Evolutionary conservation across 176 grass and related monocot genomes (phyloP).

Genomic region (Hsuehochloa calcarea): DNA sequence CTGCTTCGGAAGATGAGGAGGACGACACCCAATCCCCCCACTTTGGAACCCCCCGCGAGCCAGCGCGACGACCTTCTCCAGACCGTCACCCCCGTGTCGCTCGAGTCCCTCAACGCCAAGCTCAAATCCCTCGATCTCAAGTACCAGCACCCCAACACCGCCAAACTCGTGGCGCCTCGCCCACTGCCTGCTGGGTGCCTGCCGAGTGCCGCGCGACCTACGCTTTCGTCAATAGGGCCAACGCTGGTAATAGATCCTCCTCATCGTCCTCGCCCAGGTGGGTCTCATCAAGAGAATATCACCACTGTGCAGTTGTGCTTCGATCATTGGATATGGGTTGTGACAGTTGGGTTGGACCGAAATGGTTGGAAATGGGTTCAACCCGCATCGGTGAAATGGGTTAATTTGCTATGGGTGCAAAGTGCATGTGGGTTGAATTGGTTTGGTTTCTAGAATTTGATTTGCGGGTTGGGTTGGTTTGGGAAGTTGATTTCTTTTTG

Average conservation of each 20-base stretch:
- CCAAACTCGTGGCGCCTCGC: slow-evolving; percentile 70
- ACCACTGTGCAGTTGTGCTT: no score
- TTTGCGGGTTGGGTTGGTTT: no score
- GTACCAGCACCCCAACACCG: slow-evolving; percentile 38
- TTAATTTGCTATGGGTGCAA: no score
- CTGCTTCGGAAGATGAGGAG: slow-evolving; percentile 53
- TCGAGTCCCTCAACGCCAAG: slow-evolving; percentile 64
- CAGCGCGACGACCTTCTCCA: slow-evolving; percentile 33
- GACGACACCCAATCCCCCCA: slow-evolving; percentile 25
- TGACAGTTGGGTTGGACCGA: no score
- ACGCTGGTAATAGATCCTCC: background rate
- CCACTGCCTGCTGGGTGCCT: slow-evolving; percentile 61
- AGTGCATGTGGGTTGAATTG: no score
- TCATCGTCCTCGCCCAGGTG: slow-evolving; percentile 18
- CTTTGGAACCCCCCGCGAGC: background rate
- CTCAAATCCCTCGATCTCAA: slow-evolving; percentile 72
- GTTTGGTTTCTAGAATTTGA: no score
- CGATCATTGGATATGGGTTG: no score
- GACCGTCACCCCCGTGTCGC: slow-evolving; percentile 33
- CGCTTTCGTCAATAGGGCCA: slow-evolving; percentile 47
- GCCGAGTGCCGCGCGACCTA: slow-evolving; percentile 58
- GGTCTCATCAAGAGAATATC: slow-evolving; percentile 3
- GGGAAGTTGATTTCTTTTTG: no score
- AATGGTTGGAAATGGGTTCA: no score
- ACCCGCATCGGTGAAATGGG: no score